Percentiles rank a stretch among this genome's conserved stretches.
These are phyloP conservation scores for Piper longum DNA, from an alignment of 164 flowering plant species.

Conservation along the genomic window DNA sequence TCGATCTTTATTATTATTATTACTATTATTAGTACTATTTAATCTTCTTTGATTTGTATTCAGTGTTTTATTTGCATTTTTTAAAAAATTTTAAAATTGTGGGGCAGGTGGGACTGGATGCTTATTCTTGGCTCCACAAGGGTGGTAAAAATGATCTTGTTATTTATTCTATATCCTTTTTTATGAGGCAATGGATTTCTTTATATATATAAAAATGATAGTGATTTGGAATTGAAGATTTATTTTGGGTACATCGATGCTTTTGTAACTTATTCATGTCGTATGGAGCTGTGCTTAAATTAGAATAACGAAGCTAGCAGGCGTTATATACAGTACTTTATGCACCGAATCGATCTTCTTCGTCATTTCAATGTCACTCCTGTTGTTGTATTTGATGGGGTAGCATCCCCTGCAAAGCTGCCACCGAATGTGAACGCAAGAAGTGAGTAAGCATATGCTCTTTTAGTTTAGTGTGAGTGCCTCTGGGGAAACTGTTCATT, in stretches of 20 bases:
- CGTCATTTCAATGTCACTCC: constrained; percentile 53
- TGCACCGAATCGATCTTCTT: constrained; percentile 75
- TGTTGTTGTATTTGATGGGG: constrained; percentile 88
- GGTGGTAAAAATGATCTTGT: constrained; percentile 39
- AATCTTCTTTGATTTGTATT: neutral
- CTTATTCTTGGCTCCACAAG: constrained; percentile 90
- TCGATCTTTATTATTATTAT: neutral
- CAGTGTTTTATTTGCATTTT: neutral
- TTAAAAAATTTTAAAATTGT: neutral
- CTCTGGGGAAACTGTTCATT: too few species aligned
- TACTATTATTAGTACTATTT: neutral
- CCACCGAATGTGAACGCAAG: constrained; percentile 43
- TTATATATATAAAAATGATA: neutral
- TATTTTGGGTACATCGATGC: neutral
- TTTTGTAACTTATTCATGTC: constrained; percentile 68
- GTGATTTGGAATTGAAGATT: neutral
- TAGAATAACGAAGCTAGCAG: constrained; percentile 32
- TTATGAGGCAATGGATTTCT: neutral
- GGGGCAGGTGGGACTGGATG: constrained; percentile 81
- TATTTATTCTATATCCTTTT: neutral
- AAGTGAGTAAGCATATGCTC: constrained; percentile 22
- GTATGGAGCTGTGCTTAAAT: constrained; percentile 66
- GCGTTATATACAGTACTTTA: constrained; percentile 51
- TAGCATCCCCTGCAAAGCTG: constrained; percentile 49
- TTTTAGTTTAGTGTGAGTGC: too few species aligned